phyloP scores from a whole-genome alignment of 306 rosid species.

The Canavalia ensiformis region DNA sequence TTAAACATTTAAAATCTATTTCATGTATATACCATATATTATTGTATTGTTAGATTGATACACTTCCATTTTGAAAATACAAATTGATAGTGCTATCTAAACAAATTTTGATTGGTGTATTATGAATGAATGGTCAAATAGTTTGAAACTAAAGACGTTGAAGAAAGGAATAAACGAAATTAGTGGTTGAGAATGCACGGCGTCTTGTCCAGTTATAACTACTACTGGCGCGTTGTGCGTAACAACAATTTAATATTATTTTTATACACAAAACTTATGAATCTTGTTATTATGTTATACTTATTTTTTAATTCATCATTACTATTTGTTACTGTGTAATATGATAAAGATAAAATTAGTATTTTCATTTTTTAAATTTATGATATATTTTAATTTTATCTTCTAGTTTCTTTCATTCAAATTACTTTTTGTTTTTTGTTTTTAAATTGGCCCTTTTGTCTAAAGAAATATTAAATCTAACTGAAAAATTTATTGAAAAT shows the following conservation, averaged over 20 bases:
- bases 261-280: neutral
- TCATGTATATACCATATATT: neutral
- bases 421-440: too few relatives aligned
- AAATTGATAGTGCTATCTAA: slow-evolving; percentile 30
- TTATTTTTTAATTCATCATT: too few relatives aligned
- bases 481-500: too few relatives aligned
- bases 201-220: slow-evolving; percentile 1
- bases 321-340: too few relatives aligned
- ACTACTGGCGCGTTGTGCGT: slow-evolving; percentile 21
- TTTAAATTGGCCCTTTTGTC: too few relatives aligned
- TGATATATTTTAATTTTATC: too few relatives aligned
- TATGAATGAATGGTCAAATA: slow-evolving; percentile 42
- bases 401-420: too few relatives aligned
- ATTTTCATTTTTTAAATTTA: too few relatives aligned
- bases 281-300: too few relatives aligned
- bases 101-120: slow-evolving; percentile 26
- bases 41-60: slow-evolving; percentile 9
- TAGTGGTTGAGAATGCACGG: neutral
- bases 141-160: slow-evolving; percentile 37
- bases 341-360: too few relatives aligned
- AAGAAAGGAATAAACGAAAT: slow-evolving; percentile 10
- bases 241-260: neutral
- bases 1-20: neutral
- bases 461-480: too few relatives aligned
- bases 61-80: slow-evolving; percentile 3